Conservation (phyloP, 2,329 filamentous ascomycete genomes). For the Ophiosphaerella korrae region DNA sequence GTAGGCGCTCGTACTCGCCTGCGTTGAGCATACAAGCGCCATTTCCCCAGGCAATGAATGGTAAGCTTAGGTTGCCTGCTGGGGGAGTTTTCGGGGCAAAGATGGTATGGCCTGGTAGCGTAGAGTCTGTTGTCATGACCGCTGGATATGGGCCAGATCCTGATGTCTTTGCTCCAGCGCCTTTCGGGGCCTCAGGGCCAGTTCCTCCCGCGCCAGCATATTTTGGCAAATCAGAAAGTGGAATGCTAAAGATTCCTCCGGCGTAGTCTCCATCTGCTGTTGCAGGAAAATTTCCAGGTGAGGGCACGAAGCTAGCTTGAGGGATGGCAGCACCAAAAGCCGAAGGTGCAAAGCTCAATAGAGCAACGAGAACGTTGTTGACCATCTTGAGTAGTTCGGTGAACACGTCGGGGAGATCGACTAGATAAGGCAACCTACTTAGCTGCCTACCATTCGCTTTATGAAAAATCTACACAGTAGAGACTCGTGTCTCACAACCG, state of each 20-base stretch:
- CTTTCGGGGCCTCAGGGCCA: slow-evolving; percentile 14
- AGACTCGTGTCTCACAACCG: background rate
- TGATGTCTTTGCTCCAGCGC: slow-evolving; percentile 17
- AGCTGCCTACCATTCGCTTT: background rate
- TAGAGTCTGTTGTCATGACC: slow-evolving; percentile 20
- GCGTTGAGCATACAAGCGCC: slow-evolving; percentile 20
- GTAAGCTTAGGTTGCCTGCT: slow-evolving; percentile 17
- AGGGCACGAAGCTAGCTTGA: slow-evolving; percentile 15
- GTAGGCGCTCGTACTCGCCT: slow-evolving; percentile 18
- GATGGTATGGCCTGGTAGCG: slow-evolving; percentile 20
- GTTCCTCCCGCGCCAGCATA: slow-evolving; percentile 14
- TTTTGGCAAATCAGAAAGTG: slow-evolving; percentile 20
- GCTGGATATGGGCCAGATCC: slow-evolving; percentile 28
- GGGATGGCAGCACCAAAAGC: background rate
- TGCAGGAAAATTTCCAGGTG: slow-evolving; percentile 21
- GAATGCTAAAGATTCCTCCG: slow-evolving; percentile 28
- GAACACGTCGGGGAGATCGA: background rate
- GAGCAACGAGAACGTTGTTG: slow-evolving; percentile 2
- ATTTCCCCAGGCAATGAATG: slow-evolving; percentile 28
- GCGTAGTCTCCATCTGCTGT: slow-evolving; percentile 27
- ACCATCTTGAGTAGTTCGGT: slow-evolving; percentile 1
- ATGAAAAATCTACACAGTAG: background rate
- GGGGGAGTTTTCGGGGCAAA: slow-evolving; percentile 21
- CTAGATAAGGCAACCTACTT: background rate
- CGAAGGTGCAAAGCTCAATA: slow-evolving; percentile 3